phyloP scores from a whole-genome alignment of 352 stramenopile genomes.

The Pythium sp. region DNA sequence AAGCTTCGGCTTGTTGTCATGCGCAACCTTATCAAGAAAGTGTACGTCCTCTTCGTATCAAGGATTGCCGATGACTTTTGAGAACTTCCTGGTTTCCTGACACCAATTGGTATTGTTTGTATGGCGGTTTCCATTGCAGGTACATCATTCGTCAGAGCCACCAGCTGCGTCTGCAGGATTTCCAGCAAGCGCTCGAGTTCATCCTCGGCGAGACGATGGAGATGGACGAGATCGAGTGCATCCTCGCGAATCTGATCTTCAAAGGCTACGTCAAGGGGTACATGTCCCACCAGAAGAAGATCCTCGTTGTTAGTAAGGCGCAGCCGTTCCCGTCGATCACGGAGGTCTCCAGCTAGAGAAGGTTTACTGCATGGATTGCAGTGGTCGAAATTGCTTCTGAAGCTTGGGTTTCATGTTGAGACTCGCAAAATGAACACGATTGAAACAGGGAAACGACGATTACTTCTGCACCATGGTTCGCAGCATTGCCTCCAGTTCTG shows the following conservation, averaged over 20 bases:
- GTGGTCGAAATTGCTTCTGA: neutral
- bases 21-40: slow-evolving; percentile 95
- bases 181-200: slow-evolving; percentile 84
- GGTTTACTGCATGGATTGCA: neutral
- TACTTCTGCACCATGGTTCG: slow-evolving; percentile 58
- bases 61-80: neutral
- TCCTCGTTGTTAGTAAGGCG: slow-evolving; percentile 94
- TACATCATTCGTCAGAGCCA: slow-evolving; percentile 83
- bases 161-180: slow-evolving; percentile 89
- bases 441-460: neutral
- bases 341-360: slow-evolving; percentile 59
- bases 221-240: slow-evolving; percentile 96
- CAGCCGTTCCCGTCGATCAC: slow-evolving; percentile 91
- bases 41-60: slow-evolving; percentile 58
- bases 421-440: neutral
- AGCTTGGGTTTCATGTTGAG: neutral
- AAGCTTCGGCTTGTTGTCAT: slow-evolving; percentile 94
- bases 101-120: neutral
- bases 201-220: slow-evolving; percentile 87
- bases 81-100: neutral
- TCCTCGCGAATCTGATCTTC: slow-evolving; percentile 97
- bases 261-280: slow-evolving; percentile 96
- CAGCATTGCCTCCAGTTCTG: slow-evolving; percentile 65
- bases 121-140: slow-evolving; percentile 22
- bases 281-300: slow-evolving; percentile 96